A percentile compares a stretch with the other conserved stretches of the same genome.
phyloP scores from a whole-genome alignment of 2,329 filamentous ascomycete species.

The Cordyceps farinosa region DNA sequence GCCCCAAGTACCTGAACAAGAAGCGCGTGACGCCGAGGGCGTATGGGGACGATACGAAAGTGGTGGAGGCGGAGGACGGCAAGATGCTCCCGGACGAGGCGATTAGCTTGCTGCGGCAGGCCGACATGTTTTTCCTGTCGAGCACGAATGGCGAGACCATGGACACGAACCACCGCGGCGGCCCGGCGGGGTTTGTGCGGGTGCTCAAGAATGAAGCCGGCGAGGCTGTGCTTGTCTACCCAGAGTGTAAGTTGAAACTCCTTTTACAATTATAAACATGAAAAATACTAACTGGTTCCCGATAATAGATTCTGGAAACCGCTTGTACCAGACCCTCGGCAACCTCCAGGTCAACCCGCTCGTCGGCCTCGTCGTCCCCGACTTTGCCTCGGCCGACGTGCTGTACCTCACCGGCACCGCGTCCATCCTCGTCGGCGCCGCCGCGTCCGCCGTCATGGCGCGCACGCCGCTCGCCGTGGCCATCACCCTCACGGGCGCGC shows the following conservation, averaged over 20 bases:
- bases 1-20: conserved; percentile 81
- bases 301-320: conserved; percentile 64
- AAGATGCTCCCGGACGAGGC: conserved; percentile 50
- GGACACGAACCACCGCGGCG: conserved; percentile 82
- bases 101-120: conserved; percentile 54
- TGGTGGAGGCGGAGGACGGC: conserved; percentile 37
- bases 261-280: not conserved
- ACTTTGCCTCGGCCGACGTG: conserved; percentile 68
- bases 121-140: conserved; percentile 77
- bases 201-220: conserved; percentile 54
- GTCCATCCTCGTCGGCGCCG: conserved; percentile 60
- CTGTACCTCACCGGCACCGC: conserved; percentile 71
- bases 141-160: conserved; percentile 64
- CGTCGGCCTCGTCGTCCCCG: conserved; percentile 68
- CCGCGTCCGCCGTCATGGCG: conserved; percentile 60
- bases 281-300: conserved; percentile 18
- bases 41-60: conserved; percentile 43
- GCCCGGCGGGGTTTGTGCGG: conserved; percentile 69
- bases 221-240: conserved; percentile 60
- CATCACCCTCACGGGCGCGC: conserved; percentile 57
- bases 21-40: conserved; percentile 53
- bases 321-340: conserved; percentile 78
- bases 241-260: conserved; percentile 55
- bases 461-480: conserved; percentile 70
- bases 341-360: conserved; percentile 66